These are phyloP conservation scores for Choiromyces venosus DNA, from an alignment of 495 filamentous ascomycete species.

Conservation along the genomic window DNA sequence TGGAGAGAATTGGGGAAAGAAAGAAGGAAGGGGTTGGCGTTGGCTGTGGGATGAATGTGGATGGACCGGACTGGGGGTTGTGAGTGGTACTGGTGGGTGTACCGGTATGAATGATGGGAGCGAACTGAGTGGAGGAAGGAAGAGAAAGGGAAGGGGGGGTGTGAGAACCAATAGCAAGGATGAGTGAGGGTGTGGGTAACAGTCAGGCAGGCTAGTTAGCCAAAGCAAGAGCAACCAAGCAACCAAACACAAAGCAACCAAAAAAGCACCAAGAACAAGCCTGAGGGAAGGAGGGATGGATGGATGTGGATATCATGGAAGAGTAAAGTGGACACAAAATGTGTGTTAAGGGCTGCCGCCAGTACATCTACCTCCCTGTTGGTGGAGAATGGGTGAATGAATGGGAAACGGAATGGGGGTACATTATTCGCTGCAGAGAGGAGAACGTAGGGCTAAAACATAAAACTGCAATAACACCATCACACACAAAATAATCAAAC, in stretches of 20 bases:
- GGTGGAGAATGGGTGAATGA: conserved; percentile 19
- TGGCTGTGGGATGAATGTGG: conserved; percentile 35
- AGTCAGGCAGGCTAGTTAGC: neutral
- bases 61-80: conserved; percentile 15
- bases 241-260: conserved; percentile 1
- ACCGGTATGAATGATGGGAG: neutral
- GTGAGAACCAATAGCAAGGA: conserved; percentile 5
- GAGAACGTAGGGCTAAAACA: conserved; percentile 2
- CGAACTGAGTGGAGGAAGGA: conserved; percentile 24
- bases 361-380: conserved; percentile 35
- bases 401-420: neutral
- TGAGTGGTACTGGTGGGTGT: neutral
- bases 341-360: neutral
- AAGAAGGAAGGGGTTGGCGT: conserved; percentile 38
- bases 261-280: neutral
- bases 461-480: neutral
- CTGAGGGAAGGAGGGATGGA: neutral
- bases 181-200: neutral
- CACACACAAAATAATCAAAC: neutral
- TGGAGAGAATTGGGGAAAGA: conserved; percentile 33
- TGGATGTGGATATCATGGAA: neutral
- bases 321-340: neutral
- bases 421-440: neutral
- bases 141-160: conserved; percentile 33
- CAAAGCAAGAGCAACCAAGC: neutral